Evolutionary conservation across 2,329 filamentous ascomycete species (phyloP), one percentile per base, ranked within the genome.

Genomic region (Cladosporium cucumerinum): DNA sequence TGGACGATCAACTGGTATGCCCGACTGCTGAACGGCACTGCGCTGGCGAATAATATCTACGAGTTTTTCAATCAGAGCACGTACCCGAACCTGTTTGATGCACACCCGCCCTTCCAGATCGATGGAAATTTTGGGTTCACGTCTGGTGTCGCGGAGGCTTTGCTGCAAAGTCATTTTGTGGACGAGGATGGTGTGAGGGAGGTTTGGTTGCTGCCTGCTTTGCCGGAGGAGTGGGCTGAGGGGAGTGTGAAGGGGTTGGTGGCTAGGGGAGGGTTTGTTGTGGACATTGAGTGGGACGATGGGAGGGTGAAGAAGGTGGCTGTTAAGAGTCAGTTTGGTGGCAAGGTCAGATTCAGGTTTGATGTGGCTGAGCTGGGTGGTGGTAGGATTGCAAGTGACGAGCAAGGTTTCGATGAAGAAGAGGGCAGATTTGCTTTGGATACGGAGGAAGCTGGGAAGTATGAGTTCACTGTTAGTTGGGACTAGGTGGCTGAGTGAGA

Each of bases 1-100:
- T 86, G 85, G 85, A 80, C 85, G 0, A 73, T 80, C 0, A 84
- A 85, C 0, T 85, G 82, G 72, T 87, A 84, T 84, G 83, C 84
- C 0, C 73, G 82, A 0, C 18, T 62, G 12, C 75, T 87, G 0
- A 85, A 86, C 63, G 77, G 85, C 11, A 83, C 83, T 0, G 78
- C 79, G 0, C 67, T 73, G 63, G 83, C 85, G 0, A 79, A 86
- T 66, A 77, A 77, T 21, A 78, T 84, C 14, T 62, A 43, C 26
- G 60, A 62, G n/a, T 62, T 62, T 34, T 62, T 62, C 60, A 62
- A 62, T 25, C 49, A 52, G 32, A 62, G 60, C 36, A 55, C 60
- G 14, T 62, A 62, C 26, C 60, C 60, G 25, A 62, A 62, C 21
- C 18, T 62, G 49, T 62, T 62, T 51, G 64, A 73, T 85, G 18